Evolutionary conservation across 2,329 filamentous ascomycete genomes (phyloP).

Genomic region (Fusarium gaditjirri): DNA sequence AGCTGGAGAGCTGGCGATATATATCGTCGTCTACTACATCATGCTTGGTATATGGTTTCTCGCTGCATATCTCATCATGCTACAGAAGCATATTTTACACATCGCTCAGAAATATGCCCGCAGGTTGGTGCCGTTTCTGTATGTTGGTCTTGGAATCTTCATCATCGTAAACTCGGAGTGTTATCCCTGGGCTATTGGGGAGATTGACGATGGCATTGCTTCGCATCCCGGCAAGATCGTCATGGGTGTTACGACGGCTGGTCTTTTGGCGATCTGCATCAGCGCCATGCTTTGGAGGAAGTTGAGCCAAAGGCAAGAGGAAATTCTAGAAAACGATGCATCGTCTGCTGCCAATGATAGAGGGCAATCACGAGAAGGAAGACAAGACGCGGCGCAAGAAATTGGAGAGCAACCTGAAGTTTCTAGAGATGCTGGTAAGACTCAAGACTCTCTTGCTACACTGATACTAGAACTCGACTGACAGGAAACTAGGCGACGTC

Average conservation of each 20-base stretch:
- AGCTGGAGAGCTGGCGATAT: not conserved
- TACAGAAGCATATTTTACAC: not conserved
- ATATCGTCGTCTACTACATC: conserved; percentile 1
- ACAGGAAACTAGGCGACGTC: not conserved
- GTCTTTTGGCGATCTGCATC: not conserved
- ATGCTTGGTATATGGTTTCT: not conserved
- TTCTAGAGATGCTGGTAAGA: not conserved
- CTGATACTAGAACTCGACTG: no score
- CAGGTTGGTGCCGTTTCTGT: not conserved
- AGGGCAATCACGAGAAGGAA: not conserved
- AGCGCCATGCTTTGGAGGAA: not conserved
- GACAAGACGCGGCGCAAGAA: accelerated
- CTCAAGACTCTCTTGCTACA: accelerated
- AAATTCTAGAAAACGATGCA: not conserved
- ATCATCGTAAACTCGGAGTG: conserved; percentile 1
- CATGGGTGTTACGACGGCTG: not conserved
- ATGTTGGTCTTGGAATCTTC: not conserved
- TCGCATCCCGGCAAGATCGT: not conserved
- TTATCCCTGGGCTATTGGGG: not conserved
- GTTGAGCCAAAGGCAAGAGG: not conserved
- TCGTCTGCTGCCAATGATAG: not conserved
- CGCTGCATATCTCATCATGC: not conserved
- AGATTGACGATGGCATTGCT: not conserved
- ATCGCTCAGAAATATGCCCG: not conserved
- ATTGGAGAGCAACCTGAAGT: no score